Evolutionary conservation across 495 filamentous ascomycete genomes (phyloP), one percentile per base, ranked within the genome.

Genomic region (Daldinia grandis): DNA sequence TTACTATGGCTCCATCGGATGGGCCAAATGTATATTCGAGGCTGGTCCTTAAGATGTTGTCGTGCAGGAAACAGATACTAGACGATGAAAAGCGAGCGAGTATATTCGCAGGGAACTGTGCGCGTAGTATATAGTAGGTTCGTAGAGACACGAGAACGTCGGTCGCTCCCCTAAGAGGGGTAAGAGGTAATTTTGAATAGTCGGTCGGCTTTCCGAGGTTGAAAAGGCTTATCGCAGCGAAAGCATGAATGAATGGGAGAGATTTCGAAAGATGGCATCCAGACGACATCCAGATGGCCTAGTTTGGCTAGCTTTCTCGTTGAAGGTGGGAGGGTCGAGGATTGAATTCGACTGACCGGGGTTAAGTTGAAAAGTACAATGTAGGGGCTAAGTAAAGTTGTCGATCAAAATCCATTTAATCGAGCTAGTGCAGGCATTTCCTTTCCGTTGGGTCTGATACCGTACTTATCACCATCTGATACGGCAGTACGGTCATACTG

Each of bases 341-440:
- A 35, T 40, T 63, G 44, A 66, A 71, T 60, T 72, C 37, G 61
- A 64, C 62, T 51, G 69, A 72, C 64, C 35, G 44, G 69, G 63
- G 42, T 63, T 47, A 62, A 71, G 68, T 67, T 55, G 63, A 66
- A 63, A 42, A 53, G 50, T 28, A 53, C 5, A 54, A 54, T 56
- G 49, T 55, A 67, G 54, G 27, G 33, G 31, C 50, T 40, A 51
- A 47, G 55, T 53, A 28, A 38, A 66, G 55, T 37, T 60, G 55
- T 56, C 60, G 67, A 70, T 70, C 67, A 60, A 60, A 59, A 64
- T 64, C 27, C 15, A 58, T 47, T 59, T 31, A 44, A 62, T 68
- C 35, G 33, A 69, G 21, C 66, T 66, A 66, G 51, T 53, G 40
- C 57, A 62, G 51, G 62, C 63, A 19, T 53, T 72, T 47, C 63